These are phyloP conservation scores for Globisporangium splendens DNA, from an alignment of 352 stramenopile species.

Conservation along the genomic window DNA sequence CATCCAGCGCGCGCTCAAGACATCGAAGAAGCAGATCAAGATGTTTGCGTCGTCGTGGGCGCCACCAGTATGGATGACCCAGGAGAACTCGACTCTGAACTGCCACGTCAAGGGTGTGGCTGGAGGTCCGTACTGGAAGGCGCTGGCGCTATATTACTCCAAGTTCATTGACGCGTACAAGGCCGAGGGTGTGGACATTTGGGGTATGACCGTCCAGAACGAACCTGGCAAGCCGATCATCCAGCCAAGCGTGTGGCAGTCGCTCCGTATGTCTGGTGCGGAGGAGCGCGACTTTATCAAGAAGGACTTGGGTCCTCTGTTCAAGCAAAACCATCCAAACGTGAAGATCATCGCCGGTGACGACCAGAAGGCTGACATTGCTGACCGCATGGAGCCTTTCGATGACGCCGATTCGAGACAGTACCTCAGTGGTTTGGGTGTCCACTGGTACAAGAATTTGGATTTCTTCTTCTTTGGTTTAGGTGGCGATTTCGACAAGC, in stretches of 20 bases:
- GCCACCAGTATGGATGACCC: conserved; percentile 84
- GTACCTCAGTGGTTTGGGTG: conserved; percentile 75
- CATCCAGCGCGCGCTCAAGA: conserved; percentile 57
- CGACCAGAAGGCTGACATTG: conserved; percentile 57
- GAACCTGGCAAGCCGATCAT: conserved; percentile 57
- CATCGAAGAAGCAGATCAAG: conserved; percentile 33
- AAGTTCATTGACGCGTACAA: conserved; percentile 82
- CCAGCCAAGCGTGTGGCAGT: conserved; percentile 52
- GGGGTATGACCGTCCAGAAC: conserved; percentile 86
- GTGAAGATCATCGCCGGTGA: conserved; percentile 77
- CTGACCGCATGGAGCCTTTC: too few species aligned
- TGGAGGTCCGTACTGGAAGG: conserved; percentile 57
- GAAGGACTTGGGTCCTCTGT: too few species aligned
- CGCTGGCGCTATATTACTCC: conserved; percentile 78
- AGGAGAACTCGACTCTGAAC: conserved; percentile 50
- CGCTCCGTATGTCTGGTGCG: conserved; percentile 39
- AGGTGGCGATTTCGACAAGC: conserved; percentile 30
- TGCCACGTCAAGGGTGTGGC: conserved; percentile 48
- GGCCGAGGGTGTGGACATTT: conserved; percentile 66
- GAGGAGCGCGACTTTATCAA: conserved; percentile 74
- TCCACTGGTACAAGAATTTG: conserved; percentile 74
- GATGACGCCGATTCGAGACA: conserved; percentile 27
- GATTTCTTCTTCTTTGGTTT: conserved; percentile 35
- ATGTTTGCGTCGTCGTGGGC: conserved; percentile 88
- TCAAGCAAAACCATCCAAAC: conserved; percentile 56